phyloP scores from a whole-genome alignment of 495 filamentous ascomycete genomes.

The Immersiella caudata region DNA sequence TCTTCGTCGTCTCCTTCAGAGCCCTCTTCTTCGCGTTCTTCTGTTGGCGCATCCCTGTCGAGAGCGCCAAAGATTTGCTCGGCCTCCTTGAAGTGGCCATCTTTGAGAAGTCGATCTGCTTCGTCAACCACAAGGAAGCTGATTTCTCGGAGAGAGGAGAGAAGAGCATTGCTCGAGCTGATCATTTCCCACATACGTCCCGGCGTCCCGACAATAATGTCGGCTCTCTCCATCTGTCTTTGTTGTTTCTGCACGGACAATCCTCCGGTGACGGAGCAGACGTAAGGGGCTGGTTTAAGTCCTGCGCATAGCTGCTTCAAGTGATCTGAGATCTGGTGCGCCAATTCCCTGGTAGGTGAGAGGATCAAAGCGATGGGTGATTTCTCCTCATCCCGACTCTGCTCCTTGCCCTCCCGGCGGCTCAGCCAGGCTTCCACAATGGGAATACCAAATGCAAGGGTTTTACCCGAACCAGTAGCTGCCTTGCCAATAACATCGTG shows the following conservation, averaged over 20 bases:
- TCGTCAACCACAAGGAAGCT: slow-evolving; percentile 90
- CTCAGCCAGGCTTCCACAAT: slow-evolving; percentile 68
- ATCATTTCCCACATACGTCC: slow-evolving; percentile 94
- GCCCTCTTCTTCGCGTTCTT: slow-evolving; percentile 41
- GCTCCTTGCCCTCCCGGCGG: slow-evolving; percentile 32
- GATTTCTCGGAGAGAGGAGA: slow-evolving; percentile 67
- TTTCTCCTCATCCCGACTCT: slow-evolving; percentile 43
- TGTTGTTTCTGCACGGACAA: slow-evolving; percentile 92
- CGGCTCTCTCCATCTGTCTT: slow-evolving; percentile 71
- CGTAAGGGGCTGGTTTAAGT: slow-evolving; percentile 65
- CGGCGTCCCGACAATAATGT: slow-evolving; percentile 90
- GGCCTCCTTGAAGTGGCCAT: slow-evolving; percentile 93
- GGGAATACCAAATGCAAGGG: slow-evolving; percentile 79
- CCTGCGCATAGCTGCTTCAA: slow-evolving; percentile 70
- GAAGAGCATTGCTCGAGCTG: slow-evolving; percentile 55
- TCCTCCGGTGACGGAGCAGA: slow-evolving; percentile 83
- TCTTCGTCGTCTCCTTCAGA: slow-evolving; percentile 41
- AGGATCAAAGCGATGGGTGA: slow-evolving; percentile 82
- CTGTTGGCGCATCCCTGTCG: slow-evolving; percentile 49
- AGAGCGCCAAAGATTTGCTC: slow-evolving; percentile 80
- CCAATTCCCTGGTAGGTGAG: slow-evolving; percentile 89
- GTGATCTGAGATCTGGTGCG: slow-evolving; percentile 85
- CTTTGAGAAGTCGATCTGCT: slow-evolving; percentile 87
- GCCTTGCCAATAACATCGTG: slow-evolving; percentile 83
- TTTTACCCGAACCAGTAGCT: slow-evolving; percentile 82